Conservation (phyloP, 108 stramenopile genomes). For the Skeletonema potamos region DNA sequence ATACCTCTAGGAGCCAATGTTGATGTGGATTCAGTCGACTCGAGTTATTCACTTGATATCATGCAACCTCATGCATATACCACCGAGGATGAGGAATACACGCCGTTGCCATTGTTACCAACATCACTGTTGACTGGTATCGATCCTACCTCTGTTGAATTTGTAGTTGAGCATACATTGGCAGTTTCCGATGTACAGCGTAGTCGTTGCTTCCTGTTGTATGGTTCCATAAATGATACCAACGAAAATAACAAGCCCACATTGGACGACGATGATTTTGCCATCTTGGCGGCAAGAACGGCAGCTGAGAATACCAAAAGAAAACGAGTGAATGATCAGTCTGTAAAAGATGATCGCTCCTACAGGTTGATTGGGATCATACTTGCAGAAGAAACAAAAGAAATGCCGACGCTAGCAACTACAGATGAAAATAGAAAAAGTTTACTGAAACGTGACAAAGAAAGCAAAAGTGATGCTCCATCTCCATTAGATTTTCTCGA, state of each 20-base stretch:
- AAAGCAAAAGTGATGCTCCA: not conserved
- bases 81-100: conserved; percentile 1
- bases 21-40: conserved; percentile 84
- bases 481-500: conserved; percentile 27
- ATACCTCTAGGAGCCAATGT: conserved; percentile 50
- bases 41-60: conserved; percentile 41
- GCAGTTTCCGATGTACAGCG: conserved; percentile 61
- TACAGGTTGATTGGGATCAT: conserved; percentile 30
- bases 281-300: not conserved
- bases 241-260: conserved; percentile 2
- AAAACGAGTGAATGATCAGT: not conserved
- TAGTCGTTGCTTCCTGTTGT: conserved; percentile 63
- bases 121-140: conserved; percentile 30
- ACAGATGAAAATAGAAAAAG: not conserved
- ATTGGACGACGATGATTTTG: conserved; percentile 17
- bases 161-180: conserved; percentile 72
- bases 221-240: conserved; percentile 30
- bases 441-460: not conserved
- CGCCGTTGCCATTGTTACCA: conserved; percentile 34
- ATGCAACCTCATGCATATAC: conserved; percentile 1
- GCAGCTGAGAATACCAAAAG: conserved; percentile 1
- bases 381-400: conserved; percentile 40
- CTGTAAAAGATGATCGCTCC: not conserved
- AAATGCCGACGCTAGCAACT: conserved; percentile 13
- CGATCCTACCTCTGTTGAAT: conserved; percentile 19